These are phyloP conservation scores for Eucalyptus leucophloia DNA, from an alignment of 345 rosid species.

Conservation along the genomic window DNA sequence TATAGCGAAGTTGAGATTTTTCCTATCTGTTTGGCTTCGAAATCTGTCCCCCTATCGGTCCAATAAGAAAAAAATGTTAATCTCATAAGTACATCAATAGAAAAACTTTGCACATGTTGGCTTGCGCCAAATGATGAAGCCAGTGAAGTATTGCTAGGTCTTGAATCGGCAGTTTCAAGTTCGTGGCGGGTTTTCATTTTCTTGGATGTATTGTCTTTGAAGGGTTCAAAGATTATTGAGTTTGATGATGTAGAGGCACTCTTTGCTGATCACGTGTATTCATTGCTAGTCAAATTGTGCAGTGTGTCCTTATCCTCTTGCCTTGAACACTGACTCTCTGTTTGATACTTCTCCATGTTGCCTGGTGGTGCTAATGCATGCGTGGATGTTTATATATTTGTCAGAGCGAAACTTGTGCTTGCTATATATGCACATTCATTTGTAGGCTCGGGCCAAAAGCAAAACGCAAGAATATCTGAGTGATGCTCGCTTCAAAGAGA, in stretches of 20 bases:
- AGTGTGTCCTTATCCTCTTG: not conserved
- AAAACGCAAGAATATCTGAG: conserved; percentile 1
- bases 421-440: not conserved
- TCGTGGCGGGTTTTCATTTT: not conserved
- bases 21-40: not conserved
- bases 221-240: not conserved
- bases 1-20: not conserved
- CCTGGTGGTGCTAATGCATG: not conserved
- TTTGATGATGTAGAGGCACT: not conserved
- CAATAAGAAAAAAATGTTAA: not conserved
- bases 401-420: not conserved
- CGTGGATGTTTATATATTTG: not conserved
- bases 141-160: not conserved
- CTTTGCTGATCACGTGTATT: not conserved
- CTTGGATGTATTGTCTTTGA: not conserved
- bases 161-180: not conserved
- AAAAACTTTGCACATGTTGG: not conserved
- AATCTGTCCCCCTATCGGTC: not conserved
- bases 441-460: not conserved
- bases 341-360: not conserved
- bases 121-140: not conserved
- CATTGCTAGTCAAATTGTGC: not conserved
- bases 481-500: not conserved
- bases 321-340: not conserved
- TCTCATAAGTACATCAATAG: not conserved